Percentiles rank a stretch among this genome's conserved stretches.
These are phyloP conservation scores for Epichloe brachyelytri DNA, from an alignment of 2,329 filamentous ascomycete genomes.

Conservation along the genomic window DNA sequence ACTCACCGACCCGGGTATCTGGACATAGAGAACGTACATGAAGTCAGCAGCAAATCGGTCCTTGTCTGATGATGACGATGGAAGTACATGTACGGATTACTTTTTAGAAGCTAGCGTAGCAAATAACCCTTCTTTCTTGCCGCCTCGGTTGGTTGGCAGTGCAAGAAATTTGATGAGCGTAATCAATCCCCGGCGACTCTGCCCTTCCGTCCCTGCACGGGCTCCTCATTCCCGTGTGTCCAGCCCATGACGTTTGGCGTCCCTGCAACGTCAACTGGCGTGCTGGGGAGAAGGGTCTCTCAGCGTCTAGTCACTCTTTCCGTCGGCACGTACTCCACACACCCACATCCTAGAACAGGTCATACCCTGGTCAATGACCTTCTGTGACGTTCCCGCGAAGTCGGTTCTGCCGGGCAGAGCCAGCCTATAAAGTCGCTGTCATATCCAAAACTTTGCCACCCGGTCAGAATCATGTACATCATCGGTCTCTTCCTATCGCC, in stretches of 20 bases:
- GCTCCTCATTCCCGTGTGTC: background rate
- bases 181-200: background rate
- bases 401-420: constrained; percentile 4
- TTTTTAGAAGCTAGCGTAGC: too few species aligned
- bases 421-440: constrained; percentile 5
- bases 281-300: background rate
- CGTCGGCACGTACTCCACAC: background rate
- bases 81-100: too few species aligned
- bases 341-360: background rate
- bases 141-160: background rate
- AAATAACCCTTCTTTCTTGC: too few species aligned
- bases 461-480: background rate
- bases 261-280: background rate
- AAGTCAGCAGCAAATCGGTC: too few species aligned
- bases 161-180: background rate
- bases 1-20: too few species aligned
- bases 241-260: background rate
- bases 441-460: constrained; percentile 5
- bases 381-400: constrained; percentile 7
- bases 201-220: background rate
- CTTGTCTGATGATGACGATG: too few species aligned
- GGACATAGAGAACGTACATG: too few species aligned
- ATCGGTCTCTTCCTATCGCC: background rate
- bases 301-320: background rate
- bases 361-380: constrained; percentile 6